A percentile compares a stretch with the other conserved stretches of the same genome.
Evolutionary conservation across 176 grass and related monocot genomes (phyloP).

Genomic region (Musa acuminata): DNA sequence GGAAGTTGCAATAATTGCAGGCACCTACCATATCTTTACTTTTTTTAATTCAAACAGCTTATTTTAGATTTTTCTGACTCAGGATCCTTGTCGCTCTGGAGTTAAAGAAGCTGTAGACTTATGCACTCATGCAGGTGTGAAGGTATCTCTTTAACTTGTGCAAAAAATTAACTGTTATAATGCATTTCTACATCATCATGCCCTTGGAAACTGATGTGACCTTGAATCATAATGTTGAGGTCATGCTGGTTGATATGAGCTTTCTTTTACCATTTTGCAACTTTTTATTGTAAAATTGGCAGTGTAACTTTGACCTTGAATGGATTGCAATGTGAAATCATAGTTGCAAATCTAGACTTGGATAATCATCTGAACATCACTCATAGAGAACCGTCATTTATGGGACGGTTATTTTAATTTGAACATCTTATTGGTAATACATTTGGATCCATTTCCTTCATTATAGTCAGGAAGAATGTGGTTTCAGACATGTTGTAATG

Average conservation of each 20-base stretch:
- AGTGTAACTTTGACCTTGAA: neutral
- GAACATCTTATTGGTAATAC: neutral
- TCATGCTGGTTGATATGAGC: neutral
- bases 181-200: neutral
- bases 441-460: neutral
- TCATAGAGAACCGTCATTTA: neutral
- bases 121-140: constrained; percentile 61
- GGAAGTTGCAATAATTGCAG: neutral
- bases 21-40: neutral
- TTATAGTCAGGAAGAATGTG: neutral
- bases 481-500: neutral
- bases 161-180: neutral
- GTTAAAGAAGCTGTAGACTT: constrained; percentile 61
- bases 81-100: constrained; percentile 95
- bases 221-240: too few species aligned
- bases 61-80: neutral
- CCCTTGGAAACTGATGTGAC: neutral
- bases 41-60: neutral
- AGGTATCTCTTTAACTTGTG: constrained; percentile 35
- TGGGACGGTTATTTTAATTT: neutral
- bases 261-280: neutral
- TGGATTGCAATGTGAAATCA: neutral
- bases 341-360: neutral
- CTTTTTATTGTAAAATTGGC: neutral
- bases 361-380: neutral